A percentile compares a stretch with the other conserved stretches of the same genome.
Evolutionary conservation across 139 green algal species (phyloP).

Genomic region (Edaphochlamys debaryana): DNA sequence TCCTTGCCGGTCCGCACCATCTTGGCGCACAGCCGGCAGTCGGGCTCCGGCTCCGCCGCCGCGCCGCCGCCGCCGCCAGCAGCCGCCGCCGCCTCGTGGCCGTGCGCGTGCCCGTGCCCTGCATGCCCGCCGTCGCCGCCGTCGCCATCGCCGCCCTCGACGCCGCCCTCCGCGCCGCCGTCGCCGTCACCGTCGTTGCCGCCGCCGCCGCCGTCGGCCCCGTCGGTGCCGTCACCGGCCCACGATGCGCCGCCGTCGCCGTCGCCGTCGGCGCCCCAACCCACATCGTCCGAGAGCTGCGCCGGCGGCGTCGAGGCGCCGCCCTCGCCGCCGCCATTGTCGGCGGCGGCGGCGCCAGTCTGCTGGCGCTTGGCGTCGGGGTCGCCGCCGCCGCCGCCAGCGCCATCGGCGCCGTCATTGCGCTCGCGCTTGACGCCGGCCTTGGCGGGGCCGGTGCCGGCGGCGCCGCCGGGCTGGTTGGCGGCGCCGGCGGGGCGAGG

Average conservation of each 20-base stretch:
- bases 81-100: neutral
- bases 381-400: neutral
- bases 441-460: neutral
- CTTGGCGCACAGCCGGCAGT: slow-evolving; percentile 47
- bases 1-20: slow-evolving; percentile 36
- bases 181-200: neutral
- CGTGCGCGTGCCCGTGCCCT: neutral
- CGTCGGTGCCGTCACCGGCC: neutral
- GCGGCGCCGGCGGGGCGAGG: neutral
- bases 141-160: neutral
- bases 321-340: neutral
- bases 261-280: no score
- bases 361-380: no score
- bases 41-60: neutral
- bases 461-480: no score
- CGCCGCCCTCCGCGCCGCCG: neutral
- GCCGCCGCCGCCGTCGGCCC: neutral
- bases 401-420: neutral
- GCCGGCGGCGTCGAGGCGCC: neutral
- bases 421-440: slow-evolving; percentile 21
- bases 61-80: neutral
- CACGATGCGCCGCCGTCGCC: slow-evolving; percentile 12
- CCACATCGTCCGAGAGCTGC: no score
- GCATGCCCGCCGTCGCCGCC: neutral
- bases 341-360: no score